Percentiles rank a stretch among this genome's conserved stretches.
These are phyloP conservation scores for Staphylotrichum tortipilum DNA, from an alignment of 495 filamentous ascomycete genomes.

Conservation along the genomic window DNA sequence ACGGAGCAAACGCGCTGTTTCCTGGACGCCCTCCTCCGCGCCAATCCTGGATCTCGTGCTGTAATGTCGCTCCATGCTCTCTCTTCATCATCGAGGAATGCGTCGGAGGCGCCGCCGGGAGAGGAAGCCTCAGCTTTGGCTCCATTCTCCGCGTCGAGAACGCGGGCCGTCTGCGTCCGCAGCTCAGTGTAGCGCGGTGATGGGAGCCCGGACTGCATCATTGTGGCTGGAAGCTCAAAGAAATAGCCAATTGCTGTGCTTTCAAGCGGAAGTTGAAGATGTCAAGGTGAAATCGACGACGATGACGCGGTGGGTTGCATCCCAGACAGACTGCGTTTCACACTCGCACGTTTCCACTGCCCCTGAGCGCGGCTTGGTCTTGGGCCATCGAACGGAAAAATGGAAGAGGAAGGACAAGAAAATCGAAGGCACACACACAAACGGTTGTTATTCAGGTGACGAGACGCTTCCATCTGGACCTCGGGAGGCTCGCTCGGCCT, in stretches of 20 bases:
- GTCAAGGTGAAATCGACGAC: too few species aligned
- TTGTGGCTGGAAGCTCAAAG: background rate
- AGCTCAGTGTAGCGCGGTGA: background rate
- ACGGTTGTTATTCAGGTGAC: too few species aligned
- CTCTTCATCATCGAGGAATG: background rate
- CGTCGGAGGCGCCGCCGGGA: too few species aligned
- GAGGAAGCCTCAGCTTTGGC: too few species aligned
- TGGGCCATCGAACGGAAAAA: too few species aligned
- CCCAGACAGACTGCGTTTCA: conserved; percentile 1
- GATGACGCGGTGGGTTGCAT: background rate
- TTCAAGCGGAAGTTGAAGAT: too few species aligned
- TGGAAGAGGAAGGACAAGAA: too few species aligned
- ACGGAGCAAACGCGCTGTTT: background rate
- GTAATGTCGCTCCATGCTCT: conserved; percentile 13
- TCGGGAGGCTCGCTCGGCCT: too few species aligned
- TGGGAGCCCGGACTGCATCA: background rate
- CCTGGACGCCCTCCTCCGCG: background rate
- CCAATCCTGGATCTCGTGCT: background rate
- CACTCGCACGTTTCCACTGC: background rate
- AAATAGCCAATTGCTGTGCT: background rate
- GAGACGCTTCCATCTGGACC: too few species aligned
- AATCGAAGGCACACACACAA: too few species aligned
- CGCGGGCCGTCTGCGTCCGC: background rate
- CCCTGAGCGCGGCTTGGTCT: too few species aligned
- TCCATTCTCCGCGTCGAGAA: background rate